These are phyloP conservation scores for Persicaria maculosa DNA, from an alignment of 148 eudicot species.

Conservation along the genomic window DNA sequence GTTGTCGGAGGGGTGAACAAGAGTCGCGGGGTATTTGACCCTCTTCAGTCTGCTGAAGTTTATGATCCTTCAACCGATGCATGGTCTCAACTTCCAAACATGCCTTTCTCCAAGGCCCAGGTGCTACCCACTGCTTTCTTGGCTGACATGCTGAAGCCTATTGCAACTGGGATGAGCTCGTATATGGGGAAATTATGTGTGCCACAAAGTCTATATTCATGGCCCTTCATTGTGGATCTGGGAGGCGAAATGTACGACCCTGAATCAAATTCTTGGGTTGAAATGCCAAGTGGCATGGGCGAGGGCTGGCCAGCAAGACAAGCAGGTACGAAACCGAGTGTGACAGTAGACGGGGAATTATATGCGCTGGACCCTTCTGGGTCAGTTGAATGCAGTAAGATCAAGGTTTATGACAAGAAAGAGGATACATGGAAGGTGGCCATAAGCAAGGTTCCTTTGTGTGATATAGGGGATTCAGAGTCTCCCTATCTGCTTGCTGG, in stretches of 20 bases:
- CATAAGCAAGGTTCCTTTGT: conserved; percentile 49
- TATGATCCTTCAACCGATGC: conserved; percentile 61
- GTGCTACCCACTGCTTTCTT: conserved; percentile 79
- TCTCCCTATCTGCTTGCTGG: conserved; percentile 89
- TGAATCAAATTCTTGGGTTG: conserved; percentile 68
- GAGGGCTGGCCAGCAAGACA: conserved; percentile 99
- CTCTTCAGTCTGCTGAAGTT: conserved; percentile 89
- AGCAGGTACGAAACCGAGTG: conserved; percentile 86
- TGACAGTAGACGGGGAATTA: conserved; percentile 63
- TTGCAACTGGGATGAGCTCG: conserved; percentile 94
- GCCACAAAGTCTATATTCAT: conserved; percentile 90
- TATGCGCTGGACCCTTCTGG: conserved; percentile 83
- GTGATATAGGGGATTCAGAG: conserved; percentile 48
- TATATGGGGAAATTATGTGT: conserved; percentile 80
- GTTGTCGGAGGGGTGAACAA: conserved; percentile 92
- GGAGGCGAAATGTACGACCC: conserved; percentile 99
- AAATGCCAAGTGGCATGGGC: conserved; percentile 97
- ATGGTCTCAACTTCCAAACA: conserved; percentile 83
- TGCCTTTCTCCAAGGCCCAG: conserved; percentile 96
- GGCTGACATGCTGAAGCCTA: conserved; percentile 88
- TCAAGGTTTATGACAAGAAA: conserved; percentile 65
- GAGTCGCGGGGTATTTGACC: conserved; percentile 62
- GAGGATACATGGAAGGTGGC: conserved; percentile 79
- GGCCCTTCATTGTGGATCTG: conserved; percentile 98
- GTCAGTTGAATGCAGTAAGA: conserved; percentile 61